Conservation (phyloP, 1,284 basidiomycete species). For the Papiliotrema flavescens region DNA sequence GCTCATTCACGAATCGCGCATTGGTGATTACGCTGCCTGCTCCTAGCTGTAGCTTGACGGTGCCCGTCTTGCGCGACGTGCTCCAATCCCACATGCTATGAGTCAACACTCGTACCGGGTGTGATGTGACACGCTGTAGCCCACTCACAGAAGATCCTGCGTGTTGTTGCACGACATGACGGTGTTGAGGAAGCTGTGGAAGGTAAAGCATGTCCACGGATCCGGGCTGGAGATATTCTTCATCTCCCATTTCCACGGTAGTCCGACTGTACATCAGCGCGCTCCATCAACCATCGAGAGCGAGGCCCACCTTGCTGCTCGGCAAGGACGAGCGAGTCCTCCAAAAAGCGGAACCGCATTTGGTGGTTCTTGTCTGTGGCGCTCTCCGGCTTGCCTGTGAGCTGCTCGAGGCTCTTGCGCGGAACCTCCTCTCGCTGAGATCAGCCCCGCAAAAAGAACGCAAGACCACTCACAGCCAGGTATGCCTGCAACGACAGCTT, state of each 20-base stretch:
- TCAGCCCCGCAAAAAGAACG: neutral
- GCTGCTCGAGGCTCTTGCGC: neutral
- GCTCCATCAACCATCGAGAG: neutral
- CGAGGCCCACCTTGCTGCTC: slow-evolving; percentile 29
- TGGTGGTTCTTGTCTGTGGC: slow-evolving; percentile 17
- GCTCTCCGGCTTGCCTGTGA: neutral
- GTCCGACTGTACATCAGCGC: slow-evolving; percentile 19
- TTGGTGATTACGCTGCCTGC: slow-evolving; percentile 14
- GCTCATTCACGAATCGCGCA: slow-evolving; percentile 36
- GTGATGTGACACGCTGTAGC: too few species aligned
- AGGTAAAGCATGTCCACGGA: slow-evolving; percentile 28
- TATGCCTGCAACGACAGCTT: slow-evolving; percentile 27
- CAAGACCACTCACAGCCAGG: slow-evolving; percentile 18
- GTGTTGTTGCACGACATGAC: slow-evolving; percentile 29
- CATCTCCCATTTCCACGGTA: slow-evolving; percentile 38
- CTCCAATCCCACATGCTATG: slow-evolving; percentile 33
- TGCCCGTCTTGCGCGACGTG: slow-evolving; percentile 22
- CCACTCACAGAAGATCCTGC: slow-evolving; percentile 20
- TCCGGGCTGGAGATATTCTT: slow-evolving; percentile 30
- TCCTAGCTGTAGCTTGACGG: slow-evolving; percentile 19
- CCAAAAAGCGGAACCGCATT: slow-evolving; percentile 24
- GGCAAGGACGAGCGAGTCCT: slow-evolving; percentile 34
- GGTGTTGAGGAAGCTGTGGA: slow-evolving; percentile 28
- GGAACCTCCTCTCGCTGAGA: neutral
- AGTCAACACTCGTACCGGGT: neutral